These are phyloP conservation scores for Yarrowia sp. DNA, from an alignment of 805 yeast species.

Conservation along the genomic window DNA sequence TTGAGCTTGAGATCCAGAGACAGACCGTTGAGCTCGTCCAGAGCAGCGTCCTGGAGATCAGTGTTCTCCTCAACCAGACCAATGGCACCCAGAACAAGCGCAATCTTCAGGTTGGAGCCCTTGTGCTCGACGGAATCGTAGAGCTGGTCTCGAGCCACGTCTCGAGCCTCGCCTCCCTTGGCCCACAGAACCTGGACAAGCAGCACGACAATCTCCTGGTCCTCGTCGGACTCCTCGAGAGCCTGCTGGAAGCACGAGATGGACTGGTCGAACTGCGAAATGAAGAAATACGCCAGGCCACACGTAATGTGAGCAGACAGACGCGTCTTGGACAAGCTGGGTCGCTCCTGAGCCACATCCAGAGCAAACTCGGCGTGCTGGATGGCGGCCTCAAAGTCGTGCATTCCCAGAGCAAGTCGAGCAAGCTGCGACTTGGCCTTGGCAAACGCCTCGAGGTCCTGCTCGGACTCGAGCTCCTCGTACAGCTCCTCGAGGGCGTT, in stretches of 20 bases:
- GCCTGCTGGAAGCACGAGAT: slow-evolving; percentile 65
- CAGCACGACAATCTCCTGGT: slow-evolving; percentile 65
- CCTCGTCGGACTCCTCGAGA: slow-evolving; percentile 54
- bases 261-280: slow-evolving; percentile 60
- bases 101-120: slow-evolving; percentile 66
- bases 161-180: slow-evolving; percentile 69
- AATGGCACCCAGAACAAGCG: slow-evolving; percentile 76
- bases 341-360: slow-evolving; percentile 46
- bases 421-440: slow-evolving; percentile 67
- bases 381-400: slow-evolving; percentile 56
- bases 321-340: slow-evolving; percentile 35
- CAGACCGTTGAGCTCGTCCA: slow-evolving; percentile 60
- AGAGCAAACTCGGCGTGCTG: slow-evolving; percentile 58
- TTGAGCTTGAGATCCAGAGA: slow-evolving; percentile 29
- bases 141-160: slow-evolving; percentile 81
- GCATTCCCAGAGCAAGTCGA: slow-evolving; percentile 63
- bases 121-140: slow-evolving; percentile 58
- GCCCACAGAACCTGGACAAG: slow-evolving; percentile 79
- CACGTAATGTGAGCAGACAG: slow-evolving; percentile 61
- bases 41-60: slow-evolving; percentile 58
- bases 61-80: slow-evolving; percentile 59
- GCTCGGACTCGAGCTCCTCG: slow-evolving; percentile 53
- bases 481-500: slow-evolving; percentile 52
- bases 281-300: slow-evolving; percentile 72
- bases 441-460: slow-evolving; percentile 51